A percentile compares a stretch with the other conserved stretches of the same genome.
Evolutionary conservation across 2,329 filamentous ascomycete genomes (phyloP).

Genomic region (Leptodontidium sp.): DNA sequence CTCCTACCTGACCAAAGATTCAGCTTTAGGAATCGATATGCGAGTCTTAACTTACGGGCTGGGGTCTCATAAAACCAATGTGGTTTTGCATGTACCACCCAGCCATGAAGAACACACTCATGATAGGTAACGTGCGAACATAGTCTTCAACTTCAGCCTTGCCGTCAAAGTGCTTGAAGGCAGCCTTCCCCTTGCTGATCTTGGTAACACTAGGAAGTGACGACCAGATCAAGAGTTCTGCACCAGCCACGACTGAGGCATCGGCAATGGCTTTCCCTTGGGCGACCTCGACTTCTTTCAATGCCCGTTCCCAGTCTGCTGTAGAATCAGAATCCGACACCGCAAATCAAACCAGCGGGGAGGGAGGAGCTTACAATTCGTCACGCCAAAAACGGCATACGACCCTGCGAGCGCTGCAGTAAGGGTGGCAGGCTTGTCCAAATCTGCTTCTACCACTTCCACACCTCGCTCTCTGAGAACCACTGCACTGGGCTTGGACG

Average conservation of each 20-base stretch:
- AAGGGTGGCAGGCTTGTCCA: conserved; percentile 50
- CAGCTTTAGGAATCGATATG: background rate
- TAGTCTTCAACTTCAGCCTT: conserved; percentile 48
- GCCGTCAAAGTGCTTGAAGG: conserved; percentile 47
- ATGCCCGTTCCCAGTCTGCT: conserved; percentile 22
- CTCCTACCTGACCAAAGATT: conserved; percentile 37
- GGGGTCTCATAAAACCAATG: background rate
- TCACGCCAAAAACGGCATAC: conserved; percentile 59
- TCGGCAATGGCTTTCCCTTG: conserved; percentile 54
- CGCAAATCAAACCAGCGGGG: conserved; percentile 39
- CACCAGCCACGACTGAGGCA: conserved; percentile 50
- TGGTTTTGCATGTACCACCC: conserved; percentile 41
- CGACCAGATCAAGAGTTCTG: conserved; percentile 54
- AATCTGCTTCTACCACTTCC: conserved; percentile 52
- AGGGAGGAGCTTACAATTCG: conserved; percentile 54
- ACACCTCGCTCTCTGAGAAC: conserved; percentile 50
- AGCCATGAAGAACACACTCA: conserved; percentile 54
- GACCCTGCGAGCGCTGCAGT: conserved; percentile 52
- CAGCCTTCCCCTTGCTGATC: conserved; percentile 47
- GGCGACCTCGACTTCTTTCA: conserved; percentile 29
- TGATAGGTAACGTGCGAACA: conserved; percentile 50
- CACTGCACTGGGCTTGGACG: conserved; percentile 50
- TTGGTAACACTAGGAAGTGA: conserved; percentile 50
- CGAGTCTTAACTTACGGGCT: conserved; percentile 11
- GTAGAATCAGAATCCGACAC: conserved; percentile 55